Percentiles rank a stretch among this genome's conserved stretches.
These are phyloP conservation scores for Schizosaccharomyces japonicus DNA, from an alignment of 805 yeast genomes.

Conservation along the genomic window DNA sequence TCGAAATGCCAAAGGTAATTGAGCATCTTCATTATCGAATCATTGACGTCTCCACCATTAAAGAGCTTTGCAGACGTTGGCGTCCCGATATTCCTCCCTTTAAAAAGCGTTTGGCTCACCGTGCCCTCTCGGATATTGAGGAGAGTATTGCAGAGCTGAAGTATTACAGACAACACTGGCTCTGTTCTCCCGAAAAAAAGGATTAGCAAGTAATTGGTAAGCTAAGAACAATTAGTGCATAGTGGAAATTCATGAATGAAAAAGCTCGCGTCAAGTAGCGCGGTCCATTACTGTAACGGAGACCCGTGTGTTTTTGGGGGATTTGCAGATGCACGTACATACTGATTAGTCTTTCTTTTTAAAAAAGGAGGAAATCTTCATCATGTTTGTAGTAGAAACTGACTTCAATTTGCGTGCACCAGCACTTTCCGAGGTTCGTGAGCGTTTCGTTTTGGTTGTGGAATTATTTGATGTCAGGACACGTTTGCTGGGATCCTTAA, in stretches of 20 bases:
- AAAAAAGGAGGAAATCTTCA: constrained; percentile 17
- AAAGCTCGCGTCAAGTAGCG: background rate
- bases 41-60: constrained; percentile 69
- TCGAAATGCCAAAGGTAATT: constrained; percentile 53
- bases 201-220: background rate
- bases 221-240: background rate
- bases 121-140: constrained; percentile 68
- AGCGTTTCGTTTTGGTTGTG: too few species aligned
- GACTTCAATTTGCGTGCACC: constrained; percentile 9
- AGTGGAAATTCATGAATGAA: background rate
- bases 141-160: constrained; percentile 55
- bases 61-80: constrained; percentile 60
- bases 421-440: too few species aligned
- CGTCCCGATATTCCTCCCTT: constrained; percentile 38
- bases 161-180: background rate
- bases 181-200: background rate
- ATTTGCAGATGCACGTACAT: too few species aligned
- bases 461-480: too few species aligned
- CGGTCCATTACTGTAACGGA: background rate
- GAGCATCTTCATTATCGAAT: constrained; percentile 47
- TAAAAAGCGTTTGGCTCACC: constrained; percentile 45
- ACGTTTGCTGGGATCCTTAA: too few species aligned
- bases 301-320: too few species aligned
- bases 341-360: constrained; percentile 12
- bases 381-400: constrained; percentile 12